phyloP scores from a whole-genome alignment of 192 early-diverging fungal genomes.

The Backusella circina region DNA sequence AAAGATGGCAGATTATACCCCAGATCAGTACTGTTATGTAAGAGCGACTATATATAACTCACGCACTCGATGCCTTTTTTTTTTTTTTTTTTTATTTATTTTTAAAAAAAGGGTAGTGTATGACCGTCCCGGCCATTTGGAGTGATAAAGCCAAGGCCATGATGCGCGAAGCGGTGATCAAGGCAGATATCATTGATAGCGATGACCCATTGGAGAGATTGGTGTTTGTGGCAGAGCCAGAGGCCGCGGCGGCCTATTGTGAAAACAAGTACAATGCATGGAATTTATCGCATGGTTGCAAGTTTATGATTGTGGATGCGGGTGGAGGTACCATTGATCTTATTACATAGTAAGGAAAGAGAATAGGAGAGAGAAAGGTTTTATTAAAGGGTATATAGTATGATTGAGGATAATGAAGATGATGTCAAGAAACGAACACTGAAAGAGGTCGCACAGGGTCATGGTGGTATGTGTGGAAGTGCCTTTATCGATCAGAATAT shows the following conservation, averaged over 20 bases:
- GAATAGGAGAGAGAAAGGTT: too few species aligned
- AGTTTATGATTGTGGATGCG: constrained; percentile 49
- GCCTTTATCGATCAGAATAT: constrained; percentile 42
- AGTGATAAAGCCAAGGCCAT: constrained; percentile 38
- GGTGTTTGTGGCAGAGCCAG: constrained; percentile 39
- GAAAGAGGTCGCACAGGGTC: constrained; percentile 43
- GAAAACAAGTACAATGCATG: constrained; percentile 40
- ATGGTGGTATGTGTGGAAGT: constrained; percentile 44
- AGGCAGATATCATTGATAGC: constrained; percentile 36
- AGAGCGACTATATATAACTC: not conserved
- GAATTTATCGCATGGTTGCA: constrained; percentile 35
- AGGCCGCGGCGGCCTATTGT: constrained; percentile 42
- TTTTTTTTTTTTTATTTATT: constrained; percentile 23
- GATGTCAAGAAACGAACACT: constrained; percentile 25
- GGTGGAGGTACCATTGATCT: constrained; percentile 52
- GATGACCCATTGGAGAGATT: constrained; percentile 34
- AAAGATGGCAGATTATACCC: constrained; percentile 6
- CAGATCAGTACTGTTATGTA: constrained; percentile 20
- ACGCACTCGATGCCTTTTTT: too few species aligned
- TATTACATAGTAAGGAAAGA: constrained; percentile 44
- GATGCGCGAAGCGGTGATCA: constrained; percentile 41
- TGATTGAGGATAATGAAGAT: constrained; percentile 17
- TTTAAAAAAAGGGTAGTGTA: constrained; percentile 38
- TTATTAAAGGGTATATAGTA: too few species aligned
- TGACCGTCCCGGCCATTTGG: constrained; percentile 54